Conservation (phyloP, 768 basidiomycete species). For the Rhodotorula graminis region DNA sequence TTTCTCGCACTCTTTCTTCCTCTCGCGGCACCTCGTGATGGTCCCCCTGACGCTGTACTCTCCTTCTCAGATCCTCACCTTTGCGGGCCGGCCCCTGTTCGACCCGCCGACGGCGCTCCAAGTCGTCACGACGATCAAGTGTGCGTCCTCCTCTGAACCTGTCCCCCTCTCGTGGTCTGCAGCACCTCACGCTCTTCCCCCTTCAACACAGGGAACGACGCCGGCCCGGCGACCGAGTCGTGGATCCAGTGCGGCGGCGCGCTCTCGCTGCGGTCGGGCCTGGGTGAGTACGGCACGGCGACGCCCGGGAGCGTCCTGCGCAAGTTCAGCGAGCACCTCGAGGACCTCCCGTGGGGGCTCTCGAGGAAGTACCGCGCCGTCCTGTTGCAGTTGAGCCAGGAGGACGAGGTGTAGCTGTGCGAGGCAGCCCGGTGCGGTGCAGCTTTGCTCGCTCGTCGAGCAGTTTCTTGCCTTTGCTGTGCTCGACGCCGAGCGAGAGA, state of each 20-base stretch:
- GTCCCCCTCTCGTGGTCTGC: neutral
- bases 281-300: neutral
- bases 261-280: neutral
- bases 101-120: neutral
- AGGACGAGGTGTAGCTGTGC: too few relatives aligned
- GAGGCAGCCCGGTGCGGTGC: too few relatives aligned
- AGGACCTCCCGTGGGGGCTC: constrained; percentile 1
- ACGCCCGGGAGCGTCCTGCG: neutral
- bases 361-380: constrained; percentile 1
- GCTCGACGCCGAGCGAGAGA: too few relatives aligned
- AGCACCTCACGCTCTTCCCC: neutral
- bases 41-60: too few relatives aligned
- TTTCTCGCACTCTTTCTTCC: too few relatives aligned
- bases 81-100: neutral
- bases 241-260: constrained; percentile 1
- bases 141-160: neutral
- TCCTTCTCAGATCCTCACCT: neutral
- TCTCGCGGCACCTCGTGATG: neutral
- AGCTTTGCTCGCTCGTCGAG: too few relatives aligned
- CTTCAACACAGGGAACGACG: neutral
- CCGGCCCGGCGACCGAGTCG: neutral
- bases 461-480: too few relatives aligned
- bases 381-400: constrained; percentile 1
- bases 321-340: neutral
- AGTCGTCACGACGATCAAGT: neutral